A percentile compares a stretch with the other conserved stretches of the same genome.
Conservation (phyloP, 2,329 filamentous ascomycete species). For the Aspergillus phoenicis region DNA sequence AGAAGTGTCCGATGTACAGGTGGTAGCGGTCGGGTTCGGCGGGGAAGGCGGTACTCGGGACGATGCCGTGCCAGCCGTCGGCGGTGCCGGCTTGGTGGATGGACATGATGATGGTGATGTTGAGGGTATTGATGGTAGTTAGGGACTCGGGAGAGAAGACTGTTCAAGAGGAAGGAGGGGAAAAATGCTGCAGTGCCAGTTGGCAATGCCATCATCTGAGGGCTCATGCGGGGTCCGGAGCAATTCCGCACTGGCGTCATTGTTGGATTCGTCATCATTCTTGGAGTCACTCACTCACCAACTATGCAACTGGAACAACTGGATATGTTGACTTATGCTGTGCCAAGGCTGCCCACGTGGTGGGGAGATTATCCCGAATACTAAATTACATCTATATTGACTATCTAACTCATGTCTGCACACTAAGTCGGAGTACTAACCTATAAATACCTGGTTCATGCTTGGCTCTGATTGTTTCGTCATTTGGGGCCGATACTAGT, state of each 20-base stretch:
- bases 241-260: background rate
- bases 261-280: background rate
- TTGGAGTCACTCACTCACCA: too few relatives aligned
- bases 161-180: too few relatives aligned
- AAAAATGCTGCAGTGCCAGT: background rate
- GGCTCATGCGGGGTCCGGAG: background rate
- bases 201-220: background rate
- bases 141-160: background rate
- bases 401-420: too few relatives aligned
- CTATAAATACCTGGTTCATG: too few relatives aligned
- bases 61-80: slow-evolving; percentile 54
- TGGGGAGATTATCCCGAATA: too few relatives aligned
- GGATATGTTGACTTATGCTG: too few relatives aligned
- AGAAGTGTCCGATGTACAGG: slow-evolving; percentile 63
- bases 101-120: background rate
- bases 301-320: too few relatives aligned
- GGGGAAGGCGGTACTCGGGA: slow-evolving; percentile 51
- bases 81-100: slow-evolving; percentile 28
- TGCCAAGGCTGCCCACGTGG: too few relatives aligned
- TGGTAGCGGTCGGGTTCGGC: slow-evolving; percentile 58
- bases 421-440: too few relatives aligned
- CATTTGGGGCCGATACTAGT: too few relatives aligned
- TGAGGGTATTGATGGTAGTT: background rate
- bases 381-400: too few relatives aligned
- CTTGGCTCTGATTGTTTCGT: too few relatives aligned